Conservation (phyloP, 257 asterid genomes). For the Ophiorrhiza pumila region DNA sequence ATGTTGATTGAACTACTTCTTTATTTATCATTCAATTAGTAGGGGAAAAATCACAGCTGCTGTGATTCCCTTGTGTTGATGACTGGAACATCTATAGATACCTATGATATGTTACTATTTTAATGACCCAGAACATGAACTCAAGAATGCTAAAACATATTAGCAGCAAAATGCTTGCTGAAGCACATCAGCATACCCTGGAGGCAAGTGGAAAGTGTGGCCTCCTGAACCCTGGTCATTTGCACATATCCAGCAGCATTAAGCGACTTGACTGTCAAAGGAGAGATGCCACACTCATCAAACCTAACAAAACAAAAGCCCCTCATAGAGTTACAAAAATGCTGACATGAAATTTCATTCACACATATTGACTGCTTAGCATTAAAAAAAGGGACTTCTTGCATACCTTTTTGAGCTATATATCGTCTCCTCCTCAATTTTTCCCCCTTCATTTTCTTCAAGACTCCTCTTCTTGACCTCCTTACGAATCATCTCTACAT, state of each 20-base stretch:
- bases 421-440: constrained; percentile 46
- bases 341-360: background rate
- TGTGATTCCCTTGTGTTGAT: background rate
- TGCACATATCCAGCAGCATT: constrained; percentile 80
- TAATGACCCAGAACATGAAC: background rate
- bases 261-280: constrained; percentile 71
- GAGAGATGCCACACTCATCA: constrained; percentile 75
- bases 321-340: constrained; percentile 21
- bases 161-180: background rate
- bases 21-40: background rate
- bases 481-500: constrained; percentile 55
- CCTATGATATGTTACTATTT: background rate
- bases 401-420: constrained; percentile 69
- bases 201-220: constrained; percentile 66
- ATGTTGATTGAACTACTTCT: background rate
- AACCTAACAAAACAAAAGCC: constrained; percentile 52
- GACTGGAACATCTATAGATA: background rate
- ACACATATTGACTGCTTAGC: background rate
- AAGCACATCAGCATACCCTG: constrained; percentile 50
- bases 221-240: constrained; percentile 91
- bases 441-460: constrained; percentile 33
- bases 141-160: background rate
- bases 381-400: constrained; percentile 13
- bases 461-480: constrained; percentile 50
- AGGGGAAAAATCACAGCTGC: background rate